Evolutionary conservation across 345 rosid species (phyloP).

Genomic region (Populus ilicifolia): DNA sequence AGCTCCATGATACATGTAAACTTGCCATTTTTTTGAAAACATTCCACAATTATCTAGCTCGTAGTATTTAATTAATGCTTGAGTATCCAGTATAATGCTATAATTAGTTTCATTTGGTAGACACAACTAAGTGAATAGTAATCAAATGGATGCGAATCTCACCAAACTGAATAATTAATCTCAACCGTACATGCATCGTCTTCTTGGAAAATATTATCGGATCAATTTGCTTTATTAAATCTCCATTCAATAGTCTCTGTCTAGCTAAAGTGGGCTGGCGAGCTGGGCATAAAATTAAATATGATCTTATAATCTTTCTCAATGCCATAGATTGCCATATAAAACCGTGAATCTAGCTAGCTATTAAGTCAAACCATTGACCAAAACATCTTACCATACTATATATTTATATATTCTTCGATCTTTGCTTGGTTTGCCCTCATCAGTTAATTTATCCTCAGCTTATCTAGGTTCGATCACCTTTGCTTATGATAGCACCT

Average conservation of each 20-base stretch:
- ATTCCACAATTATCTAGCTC: not conserved
- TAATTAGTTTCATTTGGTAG: not conserved
- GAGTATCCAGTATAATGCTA: too few species aligned
- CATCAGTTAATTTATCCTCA: too few species aligned
- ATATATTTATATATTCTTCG: not conserved
- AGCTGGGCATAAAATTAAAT: not conserved
- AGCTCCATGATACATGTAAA: not conserved
- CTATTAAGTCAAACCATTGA: not conserved
- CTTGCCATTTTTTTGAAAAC: not conserved
- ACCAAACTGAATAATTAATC: not conserved
- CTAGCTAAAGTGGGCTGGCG: not conserved
- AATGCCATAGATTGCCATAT: not conserved
- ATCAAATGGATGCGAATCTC: not conserved
- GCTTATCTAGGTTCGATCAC: too few species aligned
- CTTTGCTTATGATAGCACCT: too few species aligned
- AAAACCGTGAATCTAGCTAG: not conserved
- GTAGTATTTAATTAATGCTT: not conserved
- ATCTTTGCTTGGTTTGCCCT: too few species aligned
- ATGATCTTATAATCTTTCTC: too few species aligned
- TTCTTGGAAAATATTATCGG: not conserved
- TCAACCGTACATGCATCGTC: not conserved
- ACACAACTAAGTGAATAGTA: not conserved
- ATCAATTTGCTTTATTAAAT: not conserved
- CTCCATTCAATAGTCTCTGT: not conserved
- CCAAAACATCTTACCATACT: not conserved